Evolutionary conservation across 768 basidiomycete genomes (phyloP).

Genomic region (Lactifluus subvellereus): DNA sequence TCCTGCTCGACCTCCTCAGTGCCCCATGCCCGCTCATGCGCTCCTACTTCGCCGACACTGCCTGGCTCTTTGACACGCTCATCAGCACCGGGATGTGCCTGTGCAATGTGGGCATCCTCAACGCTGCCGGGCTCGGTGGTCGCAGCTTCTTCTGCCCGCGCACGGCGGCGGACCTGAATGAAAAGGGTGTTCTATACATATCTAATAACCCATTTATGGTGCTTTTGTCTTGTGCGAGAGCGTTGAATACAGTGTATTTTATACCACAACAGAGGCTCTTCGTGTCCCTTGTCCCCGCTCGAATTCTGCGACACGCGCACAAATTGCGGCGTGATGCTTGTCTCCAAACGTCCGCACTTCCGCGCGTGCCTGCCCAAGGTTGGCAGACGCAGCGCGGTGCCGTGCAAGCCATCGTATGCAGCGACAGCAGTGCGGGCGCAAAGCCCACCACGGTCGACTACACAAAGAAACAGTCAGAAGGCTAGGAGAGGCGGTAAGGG

Average conservation of each 20-base stretch:
- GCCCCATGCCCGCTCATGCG: conserved; percentile 65
- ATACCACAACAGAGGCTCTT: too few relatives aligned
- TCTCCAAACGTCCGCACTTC: too few relatives aligned
- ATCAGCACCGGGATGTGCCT: conserved; percentile 65
- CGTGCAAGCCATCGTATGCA: conserved; percentile 28
- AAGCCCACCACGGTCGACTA: conserved; percentile 44
- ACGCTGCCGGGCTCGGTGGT: conserved; percentile 36
- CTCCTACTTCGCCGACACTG: conserved; percentile 82
- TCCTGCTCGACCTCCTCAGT: conserved; percentile 93
- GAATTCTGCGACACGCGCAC: too few relatives aligned
- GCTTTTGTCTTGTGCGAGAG: too few relatives aligned
- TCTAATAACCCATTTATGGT: too few relatives aligned
- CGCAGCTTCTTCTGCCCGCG: conserved; percentile 57
- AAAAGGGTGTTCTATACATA: too few relatives aligned
- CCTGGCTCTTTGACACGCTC: conserved; percentile 87
- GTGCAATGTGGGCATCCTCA: conserved; percentile 53
- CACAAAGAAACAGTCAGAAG: background rate
- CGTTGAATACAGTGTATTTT: too few relatives aligned
- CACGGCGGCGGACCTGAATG: too few relatives aligned
- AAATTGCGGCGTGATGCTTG: too few relatives aligned
- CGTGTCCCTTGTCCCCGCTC: too few relatives aligned
- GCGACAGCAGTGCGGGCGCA: conserved; percentile 38
- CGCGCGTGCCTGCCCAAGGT: too few relatives aligned
- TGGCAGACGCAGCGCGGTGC: too few relatives aligned
- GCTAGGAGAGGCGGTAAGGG: background rate